Conservation (phyloP, 2,329 filamentous ascomycete species). For the Arthrobotrys conoides region DNA sequence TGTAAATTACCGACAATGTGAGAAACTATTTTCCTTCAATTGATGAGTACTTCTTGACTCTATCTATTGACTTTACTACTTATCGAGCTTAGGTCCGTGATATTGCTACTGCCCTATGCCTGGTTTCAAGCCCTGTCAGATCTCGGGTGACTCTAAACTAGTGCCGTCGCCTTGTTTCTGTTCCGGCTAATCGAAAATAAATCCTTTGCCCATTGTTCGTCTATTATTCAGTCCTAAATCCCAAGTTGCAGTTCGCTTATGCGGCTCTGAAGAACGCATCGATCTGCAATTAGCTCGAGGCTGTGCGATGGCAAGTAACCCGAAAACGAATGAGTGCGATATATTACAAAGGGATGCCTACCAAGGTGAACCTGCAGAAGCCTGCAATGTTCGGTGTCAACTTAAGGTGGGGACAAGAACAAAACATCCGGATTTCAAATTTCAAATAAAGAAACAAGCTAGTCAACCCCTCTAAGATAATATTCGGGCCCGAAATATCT, state of each 20-base stretch:
- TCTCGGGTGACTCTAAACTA: background rate
- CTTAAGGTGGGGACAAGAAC: background rate
- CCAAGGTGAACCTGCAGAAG: background rate
- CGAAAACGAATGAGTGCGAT: background rate
- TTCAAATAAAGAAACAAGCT: slow-evolving; percentile 17
- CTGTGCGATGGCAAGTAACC: slow-evolving; percentile 9
- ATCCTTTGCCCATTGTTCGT: slow-evolving; percentile 4
- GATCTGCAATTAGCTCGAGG: slow-evolving; percentile 21
- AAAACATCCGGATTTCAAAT: slow-evolving; percentile 15
- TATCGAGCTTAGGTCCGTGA: too few relatives aligned
- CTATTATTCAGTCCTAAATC: background rate
- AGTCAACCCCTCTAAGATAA: background rate
- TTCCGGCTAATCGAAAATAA: background rate
- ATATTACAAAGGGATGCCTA: slow-evolving; percentile 21
- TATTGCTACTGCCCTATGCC: too few relatives aligned
- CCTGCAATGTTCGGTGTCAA: background rate
- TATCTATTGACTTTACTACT: too few relatives aligned
- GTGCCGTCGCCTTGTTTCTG: slow-evolving; percentile 1
- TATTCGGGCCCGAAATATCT: slow-evolving; percentile 29
- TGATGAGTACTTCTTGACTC: too few relatives aligned
- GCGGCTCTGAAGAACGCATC: background rate
- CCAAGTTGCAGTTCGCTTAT: slow-evolving; percentile 39
- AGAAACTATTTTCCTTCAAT: too few relatives aligned
- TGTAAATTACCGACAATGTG: too few relatives aligned
- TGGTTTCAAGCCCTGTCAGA: background rate